Evolutionary conservation across 129 eudicot species (phyloP), one percentile per base, ranked within the genome.

Genomic region (Pseudognaphalium luteoalbum): DNA sequence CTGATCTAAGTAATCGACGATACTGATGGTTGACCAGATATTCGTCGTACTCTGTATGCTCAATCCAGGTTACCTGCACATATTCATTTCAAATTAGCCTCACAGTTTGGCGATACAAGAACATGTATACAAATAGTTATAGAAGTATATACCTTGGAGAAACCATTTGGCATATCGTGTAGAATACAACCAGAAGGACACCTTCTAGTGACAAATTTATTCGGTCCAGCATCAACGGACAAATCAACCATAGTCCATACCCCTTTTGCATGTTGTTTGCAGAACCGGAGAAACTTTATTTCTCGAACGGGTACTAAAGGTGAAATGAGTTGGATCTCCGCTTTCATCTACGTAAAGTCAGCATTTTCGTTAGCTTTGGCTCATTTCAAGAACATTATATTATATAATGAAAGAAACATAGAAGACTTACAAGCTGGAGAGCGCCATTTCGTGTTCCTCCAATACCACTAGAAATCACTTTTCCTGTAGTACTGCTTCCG

Each of bases 241-340:
- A 91, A 85, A 37, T 88, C 97, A 61, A 87, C 97, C 72, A 91
- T 89, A 44, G 74, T 86, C 97, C 97, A 91, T 54, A 85, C 34
- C 51, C 86, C 85, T 51, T 86, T 88, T 5, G 80, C 85, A 60
- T 80, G 87, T 37, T 86, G 87, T 75, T 85, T 85, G 81, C 87
- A 66, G 75, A 81, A 88, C 4, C 95, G 86, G 42, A 91, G 64
- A 66, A 88, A 88, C 51, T 84, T 81, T 47, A 83, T 75, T 70
- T 75, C 82, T 47, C 97, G 87, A 66, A 82, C 78, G 0, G 94
- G 87, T 47, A 91, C 87, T 67, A 83, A 41, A 35, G 94, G 80
- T 1, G 97, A 88, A 66, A 89, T 74, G 41, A 81, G 74, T 82
- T 86, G 90, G 64, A 91, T 81, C 79, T 91, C 94, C n/a, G 88